Conservation (phyloP, 2,329 filamentous ascomycete species). For the Mycosphaerella arachidis region DNA sequence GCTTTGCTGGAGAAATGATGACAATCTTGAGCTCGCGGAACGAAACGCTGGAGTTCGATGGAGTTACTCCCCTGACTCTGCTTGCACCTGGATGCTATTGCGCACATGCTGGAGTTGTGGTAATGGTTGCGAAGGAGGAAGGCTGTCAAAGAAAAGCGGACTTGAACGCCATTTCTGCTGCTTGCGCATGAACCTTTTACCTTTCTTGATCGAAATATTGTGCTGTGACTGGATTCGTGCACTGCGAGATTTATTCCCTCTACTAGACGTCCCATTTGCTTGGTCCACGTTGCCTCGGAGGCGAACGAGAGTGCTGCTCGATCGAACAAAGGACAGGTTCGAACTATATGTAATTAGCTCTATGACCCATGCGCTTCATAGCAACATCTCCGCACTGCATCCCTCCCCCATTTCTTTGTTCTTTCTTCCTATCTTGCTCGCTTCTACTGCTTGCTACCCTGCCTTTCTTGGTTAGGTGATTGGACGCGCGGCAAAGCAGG, state of each 20-base stretch:
- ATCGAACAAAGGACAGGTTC: neutral
- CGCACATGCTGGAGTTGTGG: neutral
- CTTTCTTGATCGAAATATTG: neutral
- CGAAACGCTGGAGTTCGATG: slow-evolving; percentile 26
- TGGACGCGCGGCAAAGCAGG: neutral
- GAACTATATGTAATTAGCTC: too few species aligned
- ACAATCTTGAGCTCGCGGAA: slow-evolving; percentile 32
- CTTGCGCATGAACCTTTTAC: slow-evolving; percentile 1
- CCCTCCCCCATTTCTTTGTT: neutral
- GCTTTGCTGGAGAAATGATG: slow-evolving; percentile 24
- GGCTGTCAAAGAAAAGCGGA: slow-evolving; percentile 12
- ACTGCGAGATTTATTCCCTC: neutral
- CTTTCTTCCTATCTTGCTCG: neutral
- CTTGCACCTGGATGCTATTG: slow-evolving; percentile 2
- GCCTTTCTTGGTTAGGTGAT: neutral
- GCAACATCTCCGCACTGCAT: neutral
- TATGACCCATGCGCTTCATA: too few species aligned
- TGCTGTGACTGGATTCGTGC: neutral
- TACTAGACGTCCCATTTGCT: slow-evolving; percentile 16
- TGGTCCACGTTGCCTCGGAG: slow-evolving; percentile 10
- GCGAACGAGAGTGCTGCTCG: neutral
- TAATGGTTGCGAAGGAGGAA: slow-evolving; percentile 1
- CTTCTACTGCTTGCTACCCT: neutral
- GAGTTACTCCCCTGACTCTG: slow-evolving; percentile 18
- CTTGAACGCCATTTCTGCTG: slow-evolving; percentile 16